Percentiles rank a stretch among this genome's conserved stretches.
Conservation (phyloP, 2,329 filamentous ascomycete species). For the Aspergillus sp. region DNA sequence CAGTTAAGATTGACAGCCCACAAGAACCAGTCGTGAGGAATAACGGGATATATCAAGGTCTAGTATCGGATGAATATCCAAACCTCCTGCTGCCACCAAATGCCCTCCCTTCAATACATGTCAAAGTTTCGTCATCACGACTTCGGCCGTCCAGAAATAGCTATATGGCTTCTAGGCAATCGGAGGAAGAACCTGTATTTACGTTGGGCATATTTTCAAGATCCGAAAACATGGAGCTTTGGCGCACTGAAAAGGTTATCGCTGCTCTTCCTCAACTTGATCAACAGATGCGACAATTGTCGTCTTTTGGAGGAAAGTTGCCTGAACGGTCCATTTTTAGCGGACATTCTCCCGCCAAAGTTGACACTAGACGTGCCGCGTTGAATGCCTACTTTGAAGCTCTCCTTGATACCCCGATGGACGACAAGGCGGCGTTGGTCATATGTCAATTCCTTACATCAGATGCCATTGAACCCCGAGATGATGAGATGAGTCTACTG, state of each 20-base stretch:
- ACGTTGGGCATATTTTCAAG: conserved; percentile 83
- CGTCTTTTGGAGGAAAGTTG: conserved; percentile 71
- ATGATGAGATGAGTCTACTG: conserved; percentile 56
- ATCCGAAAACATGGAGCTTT: conserved; percentile 67
- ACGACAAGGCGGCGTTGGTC: conserved; percentile 73
- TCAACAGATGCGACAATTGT: conserved; percentile 72
- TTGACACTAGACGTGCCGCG: conserved; percentile 80
- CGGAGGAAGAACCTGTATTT: conserved; percentile 92
- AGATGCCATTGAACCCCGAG: conserved; percentile 59
- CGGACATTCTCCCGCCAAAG: conserved; percentile 88
- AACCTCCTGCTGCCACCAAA: conserved; percentile 84
- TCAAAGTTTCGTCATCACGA: conserved; percentile 90
- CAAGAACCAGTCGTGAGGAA: conserved; percentile 34
- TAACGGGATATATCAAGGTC: conserved; percentile 68
- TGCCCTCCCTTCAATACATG: conserved; percentile 79
- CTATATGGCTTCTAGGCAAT: conserved; percentile 73
- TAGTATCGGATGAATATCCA: conserved; percentile 83
- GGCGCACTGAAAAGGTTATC: conserved; percentile 93
- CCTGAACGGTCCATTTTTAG: conserved; percentile 86
- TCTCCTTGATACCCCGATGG: conserved; percentile 78
- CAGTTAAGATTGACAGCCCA: conserved; percentile 39
- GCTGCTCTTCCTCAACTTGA: conserved; percentile 79
- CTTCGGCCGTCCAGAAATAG: conserved; percentile 89
- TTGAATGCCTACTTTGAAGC: conserved; percentile 84
- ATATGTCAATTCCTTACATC: conserved; percentile 83